Conservation (phyloP, 2,329 filamentous ascomycete species). For the Diaporthe amygdali region DNA sequence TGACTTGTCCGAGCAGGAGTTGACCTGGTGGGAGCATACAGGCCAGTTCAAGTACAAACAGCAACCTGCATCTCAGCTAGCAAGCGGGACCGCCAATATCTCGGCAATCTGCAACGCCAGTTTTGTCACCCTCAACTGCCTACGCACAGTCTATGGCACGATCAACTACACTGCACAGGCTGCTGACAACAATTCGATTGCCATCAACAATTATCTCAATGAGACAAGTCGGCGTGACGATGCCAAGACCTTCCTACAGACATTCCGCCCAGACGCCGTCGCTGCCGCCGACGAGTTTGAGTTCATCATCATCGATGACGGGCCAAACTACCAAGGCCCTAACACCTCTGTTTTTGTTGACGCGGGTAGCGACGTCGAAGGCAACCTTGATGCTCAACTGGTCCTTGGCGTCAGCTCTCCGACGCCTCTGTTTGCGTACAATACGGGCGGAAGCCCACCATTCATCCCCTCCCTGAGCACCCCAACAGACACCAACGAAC, state of each 20-base stretch:
- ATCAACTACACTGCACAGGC: slow-evolving; percentile 9
- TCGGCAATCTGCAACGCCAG: slow-evolving; percentile 31
- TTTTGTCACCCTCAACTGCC: slow-evolving; percentile 49
- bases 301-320: slow-evolving; percentile 9
- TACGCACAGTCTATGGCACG: slow-evolving; percentile 32
- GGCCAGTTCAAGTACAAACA: slow-evolving; percentile 24
- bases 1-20: slow-evolving; percentile 1
- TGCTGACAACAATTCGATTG: not conserved
- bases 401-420: slow-evolving; percentile 5
- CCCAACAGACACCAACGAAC: slow-evolving; percentile 62
- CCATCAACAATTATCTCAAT: slow-evolving; percentile 4
- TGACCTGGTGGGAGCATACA: slow-evolving; percentile 17
- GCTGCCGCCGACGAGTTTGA: slow-evolving; percentile 10
- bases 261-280: not conserved
- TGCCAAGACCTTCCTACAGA: slow-evolving; percentile 2
- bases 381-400: slow-evolving; percentile 1
- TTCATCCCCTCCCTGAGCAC: slow-evolving; percentile 36
- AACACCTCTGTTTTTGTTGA: slow-evolving; percentile 30
- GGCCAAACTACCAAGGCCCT: slow-evolving; percentile 20
- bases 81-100: not conserved
- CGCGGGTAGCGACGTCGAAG: slow-evolving; percentile 31
- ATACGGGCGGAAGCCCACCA: slow-evolving; percentile 36
- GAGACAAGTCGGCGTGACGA: slow-evolving; percentile 7
- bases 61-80: slow-evolving; percentile 25
- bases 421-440: slow-evolving; percentile 3